phyloP scores from a whole-genome alignment of 208 protist genomes.

The Acanthamoeba divionensis region DNA sequence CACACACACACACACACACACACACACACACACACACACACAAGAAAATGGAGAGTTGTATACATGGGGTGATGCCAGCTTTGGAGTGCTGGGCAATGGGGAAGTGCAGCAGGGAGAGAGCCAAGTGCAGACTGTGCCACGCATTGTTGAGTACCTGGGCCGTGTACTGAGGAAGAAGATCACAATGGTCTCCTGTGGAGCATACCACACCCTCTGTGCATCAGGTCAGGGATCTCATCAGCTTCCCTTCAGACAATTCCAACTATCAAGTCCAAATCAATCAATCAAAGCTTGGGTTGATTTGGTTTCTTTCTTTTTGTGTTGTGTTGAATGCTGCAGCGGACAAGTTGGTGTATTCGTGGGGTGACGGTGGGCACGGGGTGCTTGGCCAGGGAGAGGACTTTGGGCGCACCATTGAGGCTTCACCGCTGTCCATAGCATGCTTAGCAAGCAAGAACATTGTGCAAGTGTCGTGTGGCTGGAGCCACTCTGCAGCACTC shows the following conservation, averaged over 20 bases:
- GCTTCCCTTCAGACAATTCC: too few relatives aligned
- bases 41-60: conserved; percentile 32
- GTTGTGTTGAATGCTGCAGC: too few relatives aligned
- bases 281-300: too few relatives aligned
- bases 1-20: too few relatives aligned
- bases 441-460: not conserved
- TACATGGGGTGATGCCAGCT: conserved; percentile 42
- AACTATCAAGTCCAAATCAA: too few relatives aligned
- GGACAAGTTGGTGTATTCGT: conserved; percentile 38
- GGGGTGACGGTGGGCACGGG: conserved; percentile 23
- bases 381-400: conserved; percentile 37
- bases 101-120: conserved; percentile 41
- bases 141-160: conserved; percentile 18
- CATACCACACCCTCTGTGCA: conserved; percentile 37
- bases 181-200: conserved; percentile 3
- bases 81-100: conserved; percentile 19
- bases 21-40: too few relatives aligned
- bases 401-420: conserved; percentile 42
- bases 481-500: not conserved
- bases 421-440: conserved; percentile 7
- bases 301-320: too few relatives aligned
- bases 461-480: conserved; percentile 1
- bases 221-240: not conserved
- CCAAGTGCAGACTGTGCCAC: conserved; percentile 12
- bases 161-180: not conserved